phyloP scores from a whole-genome alignment of 2,329 filamentous ascomycete species.

The Botryotinia calthae region DNA sequence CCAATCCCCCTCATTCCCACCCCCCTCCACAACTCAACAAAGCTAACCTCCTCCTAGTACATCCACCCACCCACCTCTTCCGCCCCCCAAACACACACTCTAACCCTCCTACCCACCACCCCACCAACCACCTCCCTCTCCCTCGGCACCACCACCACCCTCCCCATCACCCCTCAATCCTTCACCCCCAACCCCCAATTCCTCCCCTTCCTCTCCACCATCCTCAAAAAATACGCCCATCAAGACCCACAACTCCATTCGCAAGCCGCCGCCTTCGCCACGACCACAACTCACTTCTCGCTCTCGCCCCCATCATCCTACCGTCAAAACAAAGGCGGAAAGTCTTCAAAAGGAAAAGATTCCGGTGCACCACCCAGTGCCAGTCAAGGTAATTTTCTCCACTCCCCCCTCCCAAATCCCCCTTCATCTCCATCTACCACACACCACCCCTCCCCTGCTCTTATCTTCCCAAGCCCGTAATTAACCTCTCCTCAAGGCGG shows the following conservation, averaged over 20 bases:
- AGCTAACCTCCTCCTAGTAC: constrained; percentile 47
- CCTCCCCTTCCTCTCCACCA: constrained; percentile 56
- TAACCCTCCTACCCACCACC: constrained; percentile 57
- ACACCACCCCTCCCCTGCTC: too few relatives aligned
- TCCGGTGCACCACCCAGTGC: constrained; percentile 44
- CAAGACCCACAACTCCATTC: constrained; percentile 54
- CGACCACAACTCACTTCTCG: constrained; percentile 38
- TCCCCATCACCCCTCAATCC: constrained; percentile 51
- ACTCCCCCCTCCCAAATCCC: constrained; percentile 45
- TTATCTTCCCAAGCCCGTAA: constrained; percentile 23
- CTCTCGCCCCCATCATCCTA: background rate
- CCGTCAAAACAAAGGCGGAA: background rate
- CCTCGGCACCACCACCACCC: constrained; percentile 55
- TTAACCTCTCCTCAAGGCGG: constrained; percentile 45
- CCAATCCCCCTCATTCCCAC: background rate
- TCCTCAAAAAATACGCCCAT: constrained; percentile 54
- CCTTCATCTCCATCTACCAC: background rate
- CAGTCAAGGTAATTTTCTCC: constrained; percentile 49
- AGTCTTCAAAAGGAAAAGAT: background rate
- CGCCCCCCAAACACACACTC: constrained; percentile 47
- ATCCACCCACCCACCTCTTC: constrained; percentile 49
- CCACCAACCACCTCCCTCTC: constrained; percentile 54
- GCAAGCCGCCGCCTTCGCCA: constrained; percentile 60
- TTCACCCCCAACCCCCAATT: constrained; percentile 61
- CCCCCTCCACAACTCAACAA: background rate